phyloP scores from a whole-genome alignment of 352 stramenopile genomes.

The Phytopythium montanum region DNA sequence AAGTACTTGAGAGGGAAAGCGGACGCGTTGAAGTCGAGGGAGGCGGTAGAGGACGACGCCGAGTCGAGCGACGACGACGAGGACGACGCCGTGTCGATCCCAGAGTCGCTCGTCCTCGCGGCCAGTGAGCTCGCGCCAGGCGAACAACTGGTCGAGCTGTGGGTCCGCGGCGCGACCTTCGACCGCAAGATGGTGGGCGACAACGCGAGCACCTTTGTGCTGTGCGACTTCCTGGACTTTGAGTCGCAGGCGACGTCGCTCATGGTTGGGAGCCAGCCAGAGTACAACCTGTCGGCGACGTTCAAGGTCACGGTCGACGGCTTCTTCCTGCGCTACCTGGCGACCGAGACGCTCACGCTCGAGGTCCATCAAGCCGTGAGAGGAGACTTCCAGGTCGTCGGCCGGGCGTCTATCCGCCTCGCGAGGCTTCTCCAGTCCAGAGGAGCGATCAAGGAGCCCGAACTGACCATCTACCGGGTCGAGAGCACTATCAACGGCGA shows the following conservation, averaged over 20 bases:
- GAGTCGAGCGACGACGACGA: slow-evolving; percentile 33
- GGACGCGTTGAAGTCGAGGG: slow-evolving; percentile 25
- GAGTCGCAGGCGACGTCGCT: slow-evolving; percentile 91
- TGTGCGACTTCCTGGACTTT: slow-evolving; percentile 95
- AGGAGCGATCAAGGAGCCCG: slow-evolving; percentile 66
- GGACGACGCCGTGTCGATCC: slow-evolving; percentile 48
- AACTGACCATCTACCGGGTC: slow-evolving; percentile 40
- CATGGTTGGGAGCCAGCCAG: slow-evolving; percentile 68
- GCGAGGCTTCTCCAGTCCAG: slow-evolving; percentile 67
- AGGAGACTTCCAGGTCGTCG: slow-evolving; percentile 89
- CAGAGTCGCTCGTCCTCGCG: slow-evolving; percentile 64
- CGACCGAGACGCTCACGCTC: slow-evolving; percentile 80
- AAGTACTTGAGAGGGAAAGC: slow-evolving; percentile 69
- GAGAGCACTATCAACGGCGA: slow-evolving; percentile 15
- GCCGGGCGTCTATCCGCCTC: slow-evolving; percentile 59
- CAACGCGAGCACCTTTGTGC: slow-evolving; percentile 86
- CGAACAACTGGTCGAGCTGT: slow-evolving; percentile 92
- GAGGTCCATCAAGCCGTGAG: slow-evolving; percentile 88
- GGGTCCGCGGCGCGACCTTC: slow-evolving; percentile 73
- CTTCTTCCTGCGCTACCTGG: slow-evolving; percentile 90
- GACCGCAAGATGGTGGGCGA: slow-evolving; percentile 58
- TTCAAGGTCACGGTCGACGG: slow-evolving; percentile 93
- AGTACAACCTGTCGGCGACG: slow-evolving; percentile 90
- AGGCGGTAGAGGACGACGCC: slow-evolving; percentile 15
- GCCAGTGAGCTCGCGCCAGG: slow-evolving; percentile 63